phyloP scores from a whole-genome alignment of 2,329 filamentous ascomycete genomes.

The Rhytidhysteron rufulum region DNA sequence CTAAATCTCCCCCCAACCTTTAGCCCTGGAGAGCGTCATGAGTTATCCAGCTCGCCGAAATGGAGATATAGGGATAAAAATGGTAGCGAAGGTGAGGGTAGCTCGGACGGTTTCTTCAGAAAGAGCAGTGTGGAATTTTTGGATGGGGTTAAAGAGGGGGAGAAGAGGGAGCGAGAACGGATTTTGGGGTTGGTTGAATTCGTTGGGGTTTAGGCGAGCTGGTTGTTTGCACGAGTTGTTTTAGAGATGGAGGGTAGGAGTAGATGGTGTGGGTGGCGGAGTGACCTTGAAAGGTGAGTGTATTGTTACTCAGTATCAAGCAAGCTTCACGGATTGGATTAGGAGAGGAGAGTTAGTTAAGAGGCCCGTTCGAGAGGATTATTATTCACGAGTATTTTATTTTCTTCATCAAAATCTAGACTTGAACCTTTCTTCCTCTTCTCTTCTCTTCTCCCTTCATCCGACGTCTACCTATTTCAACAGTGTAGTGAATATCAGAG shows the following conservation, averaged over 20 bases:
- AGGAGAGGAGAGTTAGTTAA: no score
- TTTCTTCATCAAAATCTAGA: no score
- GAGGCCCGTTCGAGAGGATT: no score
- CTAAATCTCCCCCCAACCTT: not conserved
- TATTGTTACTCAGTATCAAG: no score
- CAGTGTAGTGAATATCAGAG: no score
- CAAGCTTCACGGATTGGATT: no score
- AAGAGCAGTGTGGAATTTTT: conserved; percentile 41
- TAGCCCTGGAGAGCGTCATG: not conserved
- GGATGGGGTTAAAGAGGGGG: conserved; percentile 32
- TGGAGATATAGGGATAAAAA: conserved; percentile 8
- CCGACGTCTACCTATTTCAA: no score
- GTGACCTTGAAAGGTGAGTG: no score
- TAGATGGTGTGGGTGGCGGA: not conserved
- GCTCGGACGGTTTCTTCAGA: conserved; percentile 32
- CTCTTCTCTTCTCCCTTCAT: no score
- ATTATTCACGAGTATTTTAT: no score
- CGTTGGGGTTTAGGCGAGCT: not conserved
- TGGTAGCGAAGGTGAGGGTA: conserved; percentile 16
- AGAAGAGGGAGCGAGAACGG: conserved; percentile 29
- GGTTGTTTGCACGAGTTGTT: not conserved
- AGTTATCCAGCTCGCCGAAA: conserved; percentile 1
- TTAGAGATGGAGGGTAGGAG: not conserved
- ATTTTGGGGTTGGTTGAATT: conserved; percentile 18
- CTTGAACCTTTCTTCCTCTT: no score